Percentiles rank a stretch among this genome's conserved stretches.
These are phyloP conservation scores for Trichocladium uniseriatum DNA, from an alignment of 495 filamentous ascomycete species.

Conservation along the genomic window DNA sequence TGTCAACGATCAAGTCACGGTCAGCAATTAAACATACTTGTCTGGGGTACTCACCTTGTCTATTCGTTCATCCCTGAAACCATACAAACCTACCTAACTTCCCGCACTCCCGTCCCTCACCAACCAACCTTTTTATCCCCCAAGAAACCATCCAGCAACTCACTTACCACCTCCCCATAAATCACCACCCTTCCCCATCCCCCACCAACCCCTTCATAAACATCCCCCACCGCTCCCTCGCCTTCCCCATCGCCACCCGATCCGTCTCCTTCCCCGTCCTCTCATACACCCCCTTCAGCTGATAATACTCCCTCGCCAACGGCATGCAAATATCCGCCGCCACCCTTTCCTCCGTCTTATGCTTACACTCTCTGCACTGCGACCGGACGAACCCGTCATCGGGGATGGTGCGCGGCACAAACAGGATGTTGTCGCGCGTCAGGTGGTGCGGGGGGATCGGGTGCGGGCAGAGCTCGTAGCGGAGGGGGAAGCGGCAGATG, in stretches of 20 bases:
- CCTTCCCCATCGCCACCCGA: background rate
- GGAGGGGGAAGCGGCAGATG: constrained; percentile 7
- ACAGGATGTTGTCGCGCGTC: background rate
- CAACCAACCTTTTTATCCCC: too few relatives aligned
- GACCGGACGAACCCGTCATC: constrained; percentile 2
- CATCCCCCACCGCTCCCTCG: background rate
- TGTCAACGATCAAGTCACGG: too few relatives aligned
- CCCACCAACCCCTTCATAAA: background rate
- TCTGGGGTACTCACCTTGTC: too few relatives aligned
- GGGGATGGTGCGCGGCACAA: background rate
- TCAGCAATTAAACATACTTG: too few relatives aligned
- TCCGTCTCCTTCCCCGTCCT: background rate
- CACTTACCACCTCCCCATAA: too few relatives aligned
- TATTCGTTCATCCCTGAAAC: too few relatives aligned
- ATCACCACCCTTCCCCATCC: background rate
- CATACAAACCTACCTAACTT: too few relatives aligned
- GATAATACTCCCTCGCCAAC: background rate
- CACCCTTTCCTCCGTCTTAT: background rate
- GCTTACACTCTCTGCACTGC: background rate
- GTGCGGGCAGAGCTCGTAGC: constrained; percentile 10
- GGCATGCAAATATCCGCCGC: background rate
- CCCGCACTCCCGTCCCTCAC: too few relatives aligned
- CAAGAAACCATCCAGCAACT: too few relatives aligned
- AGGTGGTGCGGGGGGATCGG: background rate
- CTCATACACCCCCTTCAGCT: background rate